Percentiles rank a stretch among this genome's conserved stretches.
These are phyloP conservation scores for Rhododendron mucronatum DNA, from an alignment of 148 eudicot genomes.

Conservation along the genomic window DNA sequence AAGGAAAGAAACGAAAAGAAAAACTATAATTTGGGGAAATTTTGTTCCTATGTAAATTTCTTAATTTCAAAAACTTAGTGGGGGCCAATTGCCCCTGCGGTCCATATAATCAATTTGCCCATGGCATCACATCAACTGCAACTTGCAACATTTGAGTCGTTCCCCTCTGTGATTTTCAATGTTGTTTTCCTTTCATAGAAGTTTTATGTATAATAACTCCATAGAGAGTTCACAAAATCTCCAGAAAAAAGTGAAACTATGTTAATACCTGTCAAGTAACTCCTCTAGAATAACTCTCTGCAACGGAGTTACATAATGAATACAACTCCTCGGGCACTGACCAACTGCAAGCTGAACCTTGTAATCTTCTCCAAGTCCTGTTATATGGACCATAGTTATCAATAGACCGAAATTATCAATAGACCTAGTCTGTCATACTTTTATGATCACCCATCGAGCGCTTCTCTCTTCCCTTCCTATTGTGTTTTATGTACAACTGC, in stretches of 20 bases:
- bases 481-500: background rate
- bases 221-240: too few species aligned
- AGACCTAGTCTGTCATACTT: background rate
- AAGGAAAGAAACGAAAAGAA: too few species aligned
- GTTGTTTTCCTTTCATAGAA: background rate
- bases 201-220: background rate
- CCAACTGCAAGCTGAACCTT: constrained; percentile 76
- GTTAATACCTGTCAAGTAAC: constrained; percentile 67
- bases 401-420: background rate
- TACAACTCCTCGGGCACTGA: constrained; percentile 91
- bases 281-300: constrained; percentile 88
- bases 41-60: background rate
- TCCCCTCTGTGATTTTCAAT: background rate
- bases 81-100: background rate
- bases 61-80: background rate
- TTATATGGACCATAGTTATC: background rate
- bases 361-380: constrained; percentile 67
- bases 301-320: constrained; percentile 90
- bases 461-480: background rate
- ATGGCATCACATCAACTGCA: background rate
- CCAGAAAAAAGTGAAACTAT: background rate
- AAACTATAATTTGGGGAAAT: background rate
- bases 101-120: background rate
- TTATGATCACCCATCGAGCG: background rate
- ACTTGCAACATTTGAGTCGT: background rate